These are phyloP conservation scores for Boletus patriciae DNA, from an alignment of 768 basidiomycete species.

Conservation along the genomic window DNA sequence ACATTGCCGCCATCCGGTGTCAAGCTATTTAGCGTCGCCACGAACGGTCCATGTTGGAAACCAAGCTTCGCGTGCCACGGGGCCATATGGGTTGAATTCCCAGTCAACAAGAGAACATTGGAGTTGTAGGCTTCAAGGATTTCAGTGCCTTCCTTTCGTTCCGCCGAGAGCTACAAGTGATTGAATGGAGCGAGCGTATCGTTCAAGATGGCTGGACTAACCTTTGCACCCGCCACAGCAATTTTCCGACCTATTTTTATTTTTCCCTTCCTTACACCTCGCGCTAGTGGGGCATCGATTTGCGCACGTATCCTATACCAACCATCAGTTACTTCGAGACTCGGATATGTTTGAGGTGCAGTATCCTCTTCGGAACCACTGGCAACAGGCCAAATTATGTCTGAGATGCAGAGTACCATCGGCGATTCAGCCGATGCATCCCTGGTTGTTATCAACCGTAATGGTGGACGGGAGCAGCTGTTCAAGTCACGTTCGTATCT, in stretches of 20 bases:
- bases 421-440: constrained; percentile 79
- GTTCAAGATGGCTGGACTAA: constrained; percentile 36
- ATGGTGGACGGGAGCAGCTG: constrained; percentile 70
- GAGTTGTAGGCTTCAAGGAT: constrained; percentile 77
- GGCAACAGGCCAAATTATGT: constrained; percentile 54
- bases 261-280: constrained; percentile 64
- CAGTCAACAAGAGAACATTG: constrained; percentile 63
- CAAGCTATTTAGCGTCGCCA: constrained; percentile 77
- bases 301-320: constrained; percentile 88
- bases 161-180: constrained; percentile 56
- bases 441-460: constrained; percentile 78
- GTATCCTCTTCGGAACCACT: constrained; percentile 39
- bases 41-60: constrained; percentile 61
- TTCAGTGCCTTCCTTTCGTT: constrained; percentile 76
- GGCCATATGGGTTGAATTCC: constrained; percentile 84
- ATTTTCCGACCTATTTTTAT: constrained; percentile 84
- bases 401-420: constrained; percentile 83
- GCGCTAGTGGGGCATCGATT: constrained; percentile 69
- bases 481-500: constrained; percentile 92
- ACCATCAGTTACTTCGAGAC: constrained; percentile 93
- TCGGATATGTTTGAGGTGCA: constrained; percentile 44
- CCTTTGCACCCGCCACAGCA: constrained; percentile 74
- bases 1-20: constrained; percentile 80
- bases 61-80: constrained; percentile 91
- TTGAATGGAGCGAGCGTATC: neutral